These are phyloP conservation scores for Geotrichum aggregatum DNA, from an alignment of 1,139 yeast species.

Conservation along the genomic window DNA sequence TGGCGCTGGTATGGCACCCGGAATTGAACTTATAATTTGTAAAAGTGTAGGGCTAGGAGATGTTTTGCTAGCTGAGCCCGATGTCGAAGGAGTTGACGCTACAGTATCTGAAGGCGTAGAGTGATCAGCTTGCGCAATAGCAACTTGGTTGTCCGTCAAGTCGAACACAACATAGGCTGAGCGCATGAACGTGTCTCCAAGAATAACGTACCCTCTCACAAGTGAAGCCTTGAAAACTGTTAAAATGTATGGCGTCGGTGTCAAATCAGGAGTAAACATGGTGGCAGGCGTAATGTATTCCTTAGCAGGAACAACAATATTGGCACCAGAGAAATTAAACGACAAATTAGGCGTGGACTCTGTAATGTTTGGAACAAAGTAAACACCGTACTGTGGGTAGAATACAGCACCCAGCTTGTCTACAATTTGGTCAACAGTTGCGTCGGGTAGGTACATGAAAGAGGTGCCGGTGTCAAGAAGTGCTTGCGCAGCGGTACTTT, in stretches of 20 bases:
- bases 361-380: conserved; percentile 16
- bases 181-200: conserved; percentile 20
- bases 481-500: conserved; percentile 24
- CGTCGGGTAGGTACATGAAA: conserved; percentile 33
- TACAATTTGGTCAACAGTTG: conserved; percentile 25
- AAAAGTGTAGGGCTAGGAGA: not conserved
- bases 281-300: conserved; percentile 18
- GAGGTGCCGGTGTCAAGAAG: conserved; percentile 41
- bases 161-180: conserved; percentile 20
- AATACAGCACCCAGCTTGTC: conserved; percentile 26
- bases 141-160: conserved; percentile 15
- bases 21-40: conserved; percentile 17
- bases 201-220: conserved; percentile 18
- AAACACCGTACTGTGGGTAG: conserved; percentile 16
- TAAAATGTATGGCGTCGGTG: conserved; percentile 19
- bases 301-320: conserved; percentile 13
- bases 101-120: not conserved
- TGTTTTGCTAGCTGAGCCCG: not conserved
- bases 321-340: conserved; percentile 19
- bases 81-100: not conserved
- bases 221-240: conserved; percentile 18
- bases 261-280: conserved; percentile 12
- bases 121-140: conserved; percentile 19
- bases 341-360: conserved; percentile 15
- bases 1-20: conserved; percentile 25